Base-by-base conservation (phyloP, 75 land plant genomes). In the Sequoia sempervirens region DNA sequence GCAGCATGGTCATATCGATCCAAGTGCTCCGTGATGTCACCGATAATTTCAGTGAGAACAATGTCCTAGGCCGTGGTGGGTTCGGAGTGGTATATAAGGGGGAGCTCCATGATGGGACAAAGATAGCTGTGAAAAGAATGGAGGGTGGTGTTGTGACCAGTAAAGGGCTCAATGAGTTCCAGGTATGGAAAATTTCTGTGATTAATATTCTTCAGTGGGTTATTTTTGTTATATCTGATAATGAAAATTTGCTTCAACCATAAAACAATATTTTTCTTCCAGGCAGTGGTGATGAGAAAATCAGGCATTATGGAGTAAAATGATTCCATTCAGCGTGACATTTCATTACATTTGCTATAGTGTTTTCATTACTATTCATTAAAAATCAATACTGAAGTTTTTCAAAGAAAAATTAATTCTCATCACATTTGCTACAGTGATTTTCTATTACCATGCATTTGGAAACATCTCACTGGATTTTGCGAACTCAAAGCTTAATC, bases 101-200 rank as follows among this genome's bases (percentile, higher is more conserved):
- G 14, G 95, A 93, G 84, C 87, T 96, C 46, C 95, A 95, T 61
- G 98, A 96, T 70, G 98, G 97, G 13, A 95, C 98, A 20, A 89
- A 89, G 86, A 96, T 96, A 73, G 98, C 98, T 12, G 98, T 96
- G 17, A 96, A 96, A 85, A 87, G 98, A 74, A 96, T 96, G 98
- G 92, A 95, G 81, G 85, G 97, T 14, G 90, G 94, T 6, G 84
- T 88, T 18, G 91, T 95, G 40, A 86, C 87, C 40, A 91, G 81
- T 70, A 96, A 96, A 87, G 98, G 97, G 2, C 53, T 96, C 45
- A 83, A 81, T 38, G 98, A 96, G 56, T 96, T 96, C 80, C 87
- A 89, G 72, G 89, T 89, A 18, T 89, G 84, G 37, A 89, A 61
- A 15, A 82, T 84, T 9, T 13, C 69, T 23, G 13, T 30, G 14